These are phyloP conservation scores for Aureobasidium musti DNA, from an alignment of 2,329 filamentous ascomycete genomes.

Conservation along the genomic window DNA sequence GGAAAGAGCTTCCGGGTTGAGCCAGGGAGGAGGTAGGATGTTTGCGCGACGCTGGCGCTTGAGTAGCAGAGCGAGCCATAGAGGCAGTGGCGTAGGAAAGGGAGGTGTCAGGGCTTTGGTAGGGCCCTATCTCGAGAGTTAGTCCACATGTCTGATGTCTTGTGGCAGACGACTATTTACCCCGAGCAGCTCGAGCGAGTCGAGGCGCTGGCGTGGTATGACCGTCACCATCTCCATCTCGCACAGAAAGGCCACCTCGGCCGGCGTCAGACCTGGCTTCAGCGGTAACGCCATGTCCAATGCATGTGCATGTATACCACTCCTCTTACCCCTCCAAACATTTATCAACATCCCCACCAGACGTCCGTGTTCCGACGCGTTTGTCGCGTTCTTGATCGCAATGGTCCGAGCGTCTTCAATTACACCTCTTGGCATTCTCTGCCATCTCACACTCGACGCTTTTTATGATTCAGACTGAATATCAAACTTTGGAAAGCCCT, in stretches of 20 bases:
- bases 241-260: conserved; percentile 90
- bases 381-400: neutral
- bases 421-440: conserved; percentile 15
- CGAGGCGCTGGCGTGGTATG: conserved; percentile 85
- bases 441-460: conserved; percentile 1
- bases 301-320: conserved; percentile 12
- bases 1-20: conserved; percentile 72
- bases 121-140: conserved; percentile 62
- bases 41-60: conserved; percentile 94
- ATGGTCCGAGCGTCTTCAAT: conserved; percentile 7
- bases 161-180: conserved; percentile 59
- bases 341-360: neutral
- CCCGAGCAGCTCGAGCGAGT: conserved; percentile 78
- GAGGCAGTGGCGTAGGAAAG: conserved; percentile 73
- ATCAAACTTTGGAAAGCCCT: neutral
- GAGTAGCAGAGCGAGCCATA: conserved; percentile 93
- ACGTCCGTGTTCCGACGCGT: conserved; percentile 7
- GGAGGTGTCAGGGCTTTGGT: conserved; percentile 78
- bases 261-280: conserved; percentile 70
- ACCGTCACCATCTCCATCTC: conserved; percentile 97
- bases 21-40: conserved; percentile 88
- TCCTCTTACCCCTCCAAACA: conserved; percentile 1
- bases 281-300: conserved; percentile 61
- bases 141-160: conserved; percentile 16
- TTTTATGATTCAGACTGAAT: conserved; percentile 4